Percentiles rank a stretch among this genome's conserved stretches.
Conservation (phyloP, 176 grass and related monocot genomes). For the Zoysia pacifica region DNA sequence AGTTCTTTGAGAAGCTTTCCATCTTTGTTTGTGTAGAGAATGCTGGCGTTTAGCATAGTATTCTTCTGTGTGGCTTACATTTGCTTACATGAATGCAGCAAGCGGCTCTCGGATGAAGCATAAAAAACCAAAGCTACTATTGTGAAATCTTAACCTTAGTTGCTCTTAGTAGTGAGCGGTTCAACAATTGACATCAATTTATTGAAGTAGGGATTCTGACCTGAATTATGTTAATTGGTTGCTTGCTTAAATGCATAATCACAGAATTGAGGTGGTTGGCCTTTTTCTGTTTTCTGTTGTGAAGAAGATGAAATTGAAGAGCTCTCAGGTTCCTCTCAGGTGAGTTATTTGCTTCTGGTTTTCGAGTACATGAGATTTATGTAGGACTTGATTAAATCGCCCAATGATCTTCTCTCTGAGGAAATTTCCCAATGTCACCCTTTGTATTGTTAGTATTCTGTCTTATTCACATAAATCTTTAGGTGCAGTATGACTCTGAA, state of each 20-base stretch:
- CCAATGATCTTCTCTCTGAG: constrained; percentile 11
- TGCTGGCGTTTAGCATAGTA: not conserved
- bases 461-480: not conserved
- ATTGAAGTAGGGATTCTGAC: not conserved
- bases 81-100: constrained; percentile 47
- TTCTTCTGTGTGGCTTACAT: constrained; percentile 30
- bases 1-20: constrained; percentile 13
- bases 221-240: constrained; percentile 5
- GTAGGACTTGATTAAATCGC: not conserved
- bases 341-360: not conserved
- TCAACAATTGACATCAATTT: not conserved
- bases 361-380: not conserved
- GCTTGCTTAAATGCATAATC: not conserved
- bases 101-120: constrained; percentile 42
- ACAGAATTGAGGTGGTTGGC: constrained; percentile 6
- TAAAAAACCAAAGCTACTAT: constrained; percentile 55
- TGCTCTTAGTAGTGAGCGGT: constrained; percentile 15
- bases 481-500: too few relatives aligned
- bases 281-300: constrained; percentile 18
- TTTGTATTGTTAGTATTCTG: not conserved
- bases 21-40: not conserved
- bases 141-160: constrained; percentile 10
- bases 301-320: constrained; percentile 58
- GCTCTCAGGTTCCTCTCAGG: constrained; percentile 55
- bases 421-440: not conserved